Base-by-base conservation (phyloP, 768 basidiomycete species). In the Mrakia gelida region DNA sequence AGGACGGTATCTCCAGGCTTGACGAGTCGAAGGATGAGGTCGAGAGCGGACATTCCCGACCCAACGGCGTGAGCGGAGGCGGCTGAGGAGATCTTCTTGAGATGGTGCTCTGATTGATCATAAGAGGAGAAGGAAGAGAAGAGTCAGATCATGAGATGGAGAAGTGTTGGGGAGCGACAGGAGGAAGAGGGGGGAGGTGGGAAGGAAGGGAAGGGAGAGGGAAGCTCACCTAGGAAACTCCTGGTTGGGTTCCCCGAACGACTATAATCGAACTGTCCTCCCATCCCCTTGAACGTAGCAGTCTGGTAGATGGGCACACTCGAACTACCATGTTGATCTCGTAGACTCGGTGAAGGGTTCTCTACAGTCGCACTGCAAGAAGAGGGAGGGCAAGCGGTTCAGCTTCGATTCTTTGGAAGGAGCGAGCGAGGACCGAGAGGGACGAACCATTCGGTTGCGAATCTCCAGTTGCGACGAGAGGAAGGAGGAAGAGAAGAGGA, bases 291-390 rank as follows among this genome's bases (percentile, higher is more conserved):
- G 89, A 99, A 98, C 0, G 97, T 99, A 11, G 97, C 90, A 0
- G 94, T 92, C 86, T 98, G 97, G 85, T 98, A 99, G 85, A 99
- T 98, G 30, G 97, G 97, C 1, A 98, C 94, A 10, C 92, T 92
- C 81, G 92, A 94, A 78, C 93, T 91, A 28, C 95, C 95, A 84
- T 95, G 92, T 86, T 98, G 96, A 85, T 99, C 96, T 84, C 96
- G 95, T 85, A 91, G 92, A 38, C 65, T 67, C 9, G 63, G 18
- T 3, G 73, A 75, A 26, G 78, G 78, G 71, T 79, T 79, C 43
- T 84, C 82, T 16, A 85, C 83, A 75, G 83, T 81, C 18, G 84
- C 84, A 74, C 80, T 77, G 71, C 23, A 9, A 26, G 21, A 41
- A 8, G 23, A 41, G 15, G 38, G 2, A 3, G 18, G 8, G n/a